Evolutionary conservation across 352 stramenopile species (phyloP).

Genomic region (Saprolegnia parasitica): DNA sequence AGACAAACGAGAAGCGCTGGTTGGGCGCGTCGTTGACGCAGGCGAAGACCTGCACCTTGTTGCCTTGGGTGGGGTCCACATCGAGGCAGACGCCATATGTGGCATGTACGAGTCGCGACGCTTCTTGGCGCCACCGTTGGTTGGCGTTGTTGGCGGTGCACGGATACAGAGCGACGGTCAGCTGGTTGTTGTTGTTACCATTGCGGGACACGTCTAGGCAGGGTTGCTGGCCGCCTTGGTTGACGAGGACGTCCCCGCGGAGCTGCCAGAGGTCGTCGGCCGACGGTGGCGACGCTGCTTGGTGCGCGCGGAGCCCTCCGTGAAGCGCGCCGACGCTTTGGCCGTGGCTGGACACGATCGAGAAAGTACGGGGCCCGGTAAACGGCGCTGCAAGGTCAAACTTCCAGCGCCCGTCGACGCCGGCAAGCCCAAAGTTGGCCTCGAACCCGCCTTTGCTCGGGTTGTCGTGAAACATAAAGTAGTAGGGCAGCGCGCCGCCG

Average conservation of each 20-base stretch:
- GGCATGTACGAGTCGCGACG: background rate
- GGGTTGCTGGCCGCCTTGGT: background rate
- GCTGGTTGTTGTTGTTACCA: background rate
- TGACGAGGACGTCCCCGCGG: constrained; percentile 6
- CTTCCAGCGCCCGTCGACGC: constrained; percentile 27
- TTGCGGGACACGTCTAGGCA: constrained; percentile 7
- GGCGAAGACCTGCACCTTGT: background rate
- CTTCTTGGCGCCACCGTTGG: constrained; percentile 3
- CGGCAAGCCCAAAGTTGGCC: constrained; percentile 46
- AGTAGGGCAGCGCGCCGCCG: constrained; percentile 21
- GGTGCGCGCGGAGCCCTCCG: background rate
- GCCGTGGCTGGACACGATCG: background rate
- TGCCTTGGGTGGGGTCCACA: constrained; percentile 5
- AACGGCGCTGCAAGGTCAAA: background rate
- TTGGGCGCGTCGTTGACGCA: background rate
- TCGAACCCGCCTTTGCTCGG: constrained; percentile 37
- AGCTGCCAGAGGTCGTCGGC: constrained; percentile 5
- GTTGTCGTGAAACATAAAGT: constrained; percentile 32
- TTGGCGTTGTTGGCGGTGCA: constrained; percentile 17
- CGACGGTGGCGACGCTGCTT: background rate
- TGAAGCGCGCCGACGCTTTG: background rate
- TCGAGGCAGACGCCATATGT: constrained; percentile 12
- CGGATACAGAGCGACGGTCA: constrained; percentile 9
- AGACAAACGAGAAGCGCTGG: constrained; percentile 22
- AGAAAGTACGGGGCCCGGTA: background rate